Evolutionary conservation across 192 early-diverging fungal genomes (phyloP).

Genomic region (Coemansia interrupta): DNA sequence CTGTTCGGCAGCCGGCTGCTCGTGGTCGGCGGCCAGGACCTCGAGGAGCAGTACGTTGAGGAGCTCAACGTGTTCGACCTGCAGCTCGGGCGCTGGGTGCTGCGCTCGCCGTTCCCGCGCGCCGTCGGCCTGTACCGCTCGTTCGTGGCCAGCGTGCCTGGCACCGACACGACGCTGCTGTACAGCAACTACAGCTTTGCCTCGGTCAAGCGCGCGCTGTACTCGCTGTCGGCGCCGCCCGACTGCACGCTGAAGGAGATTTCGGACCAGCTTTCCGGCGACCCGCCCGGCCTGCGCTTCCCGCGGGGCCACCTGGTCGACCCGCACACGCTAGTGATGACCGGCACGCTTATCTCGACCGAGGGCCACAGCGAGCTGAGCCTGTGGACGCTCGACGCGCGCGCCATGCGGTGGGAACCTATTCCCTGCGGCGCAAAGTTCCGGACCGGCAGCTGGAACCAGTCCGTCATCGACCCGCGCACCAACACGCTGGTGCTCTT

Average conservation of each 20-base stretch:
- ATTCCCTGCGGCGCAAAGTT: constrained; percentile 69
- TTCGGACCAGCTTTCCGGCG: constrained; percentile 65
- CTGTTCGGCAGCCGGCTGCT: constrained; percentile 62
- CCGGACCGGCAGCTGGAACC: constrained; percentile 73
- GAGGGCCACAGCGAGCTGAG: constrained; percentile 65
- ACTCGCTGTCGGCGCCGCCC: constrained; percentile 62
- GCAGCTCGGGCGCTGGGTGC: constrained; percentile 63
- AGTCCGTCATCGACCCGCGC: constrained; percentile 61
- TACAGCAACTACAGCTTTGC: constrained; percentile 79
- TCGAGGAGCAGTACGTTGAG: constrained; percentile 71
- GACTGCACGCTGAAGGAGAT: constrained; percentile 62
- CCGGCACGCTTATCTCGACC: constrained; percentile 68
- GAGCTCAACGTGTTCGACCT: constrained; percentile 78
- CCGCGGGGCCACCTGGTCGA: constrained; percentile 70
- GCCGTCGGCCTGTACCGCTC: constrained; percentile 79
- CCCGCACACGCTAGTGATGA: constrained; percentile 62
- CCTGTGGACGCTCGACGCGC: constrained; percentile 68
- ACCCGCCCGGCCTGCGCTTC: constrained; percentile 74
- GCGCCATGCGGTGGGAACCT: constrained; percentile 61
- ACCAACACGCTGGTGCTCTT: constrained; percentile 68
- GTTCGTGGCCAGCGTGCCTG: constrained; percentile 60
- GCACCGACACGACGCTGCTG: constrained; percentile 60
- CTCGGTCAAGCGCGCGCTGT: constrained; percentile 68
- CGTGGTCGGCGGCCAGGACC: constrained; percentile 74
- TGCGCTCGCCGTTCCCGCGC: constrained; percentile 63